phyloP scores from a whole-genome alignment of 2,329 filamentous ascomycete genomes.

The Cladophialophora immunda region DNA sequence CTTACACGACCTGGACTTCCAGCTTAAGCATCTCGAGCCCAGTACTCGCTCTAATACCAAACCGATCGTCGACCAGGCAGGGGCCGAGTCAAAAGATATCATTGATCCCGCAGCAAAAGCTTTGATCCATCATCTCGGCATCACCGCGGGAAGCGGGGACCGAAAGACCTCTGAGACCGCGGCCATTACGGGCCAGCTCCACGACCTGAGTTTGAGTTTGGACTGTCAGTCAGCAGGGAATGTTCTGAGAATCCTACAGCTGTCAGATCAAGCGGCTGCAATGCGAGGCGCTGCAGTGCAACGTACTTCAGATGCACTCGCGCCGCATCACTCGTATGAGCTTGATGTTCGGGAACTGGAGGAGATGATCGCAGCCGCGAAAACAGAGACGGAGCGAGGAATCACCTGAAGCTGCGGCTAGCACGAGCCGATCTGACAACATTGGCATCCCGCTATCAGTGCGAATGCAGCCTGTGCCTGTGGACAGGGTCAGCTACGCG shows the following conservation, averaged over 20 bases:
- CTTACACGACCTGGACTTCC: conserved; percentile 5
- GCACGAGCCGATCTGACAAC: neutral
- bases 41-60: neutral
- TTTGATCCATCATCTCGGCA: conserved; percentile 25
- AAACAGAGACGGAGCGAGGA: conserved; percentile 17
- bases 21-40: conserved; percentile 5
- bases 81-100: neutral
- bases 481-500: neutral
- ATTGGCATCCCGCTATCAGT: neutral
- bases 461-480: neutral
- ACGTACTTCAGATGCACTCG: conserved; percentile 1
- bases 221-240: conserved; percentile 11
- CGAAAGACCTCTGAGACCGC: conserved; percentile 2
- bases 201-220: neutral
- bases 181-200: neutral
- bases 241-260: conserved; percentile 13
- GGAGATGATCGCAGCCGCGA: conserved; percentile 16
- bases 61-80: neutral
- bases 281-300: conserved; percentile 12
- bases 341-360: conserved; percentile 19
- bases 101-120: conserved; percentile 13
- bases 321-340: neutral
- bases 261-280: conserved; percentile 12
- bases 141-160: conserved; percentile 1
- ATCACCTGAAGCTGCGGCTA: neutral